These are phyloP conservation scores for Parathielavia appendiculata DNA, from an alignment of 495 filamentous ascomycete genomes.

Conservation along the genomic window DNA sequence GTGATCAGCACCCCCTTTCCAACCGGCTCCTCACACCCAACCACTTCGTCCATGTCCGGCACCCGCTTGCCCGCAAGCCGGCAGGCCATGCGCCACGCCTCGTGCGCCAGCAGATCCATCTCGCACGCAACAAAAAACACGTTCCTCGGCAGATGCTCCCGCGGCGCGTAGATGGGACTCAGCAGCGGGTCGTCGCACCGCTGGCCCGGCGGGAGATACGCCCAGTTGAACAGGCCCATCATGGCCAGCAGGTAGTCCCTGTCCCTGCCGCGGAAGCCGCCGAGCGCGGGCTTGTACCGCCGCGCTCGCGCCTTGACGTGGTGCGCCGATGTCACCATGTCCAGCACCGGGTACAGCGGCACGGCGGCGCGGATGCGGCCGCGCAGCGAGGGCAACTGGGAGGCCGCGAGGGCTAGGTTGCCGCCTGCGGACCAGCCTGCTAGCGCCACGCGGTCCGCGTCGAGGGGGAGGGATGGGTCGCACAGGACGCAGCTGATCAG, in stretches of 20 bases:
- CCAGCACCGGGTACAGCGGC: slow-evolving; percentile 33
- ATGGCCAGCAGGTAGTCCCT: slow-evolving; percentile 26
- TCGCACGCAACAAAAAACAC: slow-evolving; percentile 50
- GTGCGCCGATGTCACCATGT: slow-evolving; percentile 21
- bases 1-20: slow-evolving; percentile 27
- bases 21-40: slow-evolving; percentile 28
- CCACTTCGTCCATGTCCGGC: slow-evolving; percentile 31
- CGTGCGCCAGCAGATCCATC: slow-evolving; percentile 41
- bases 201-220: slow-evolving; percentile 27
- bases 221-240: slow-evolving; percentile 30
- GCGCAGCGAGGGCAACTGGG: slow-evolving; percentile 28
- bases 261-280: slow-evolving; percentile 24
- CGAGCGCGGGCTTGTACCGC: slow-evolving; percentile 32
- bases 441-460: slow-evolving; percentile 31
- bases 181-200: slow-evolving; percentile 28
- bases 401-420: slow-evolving; percentile 31
- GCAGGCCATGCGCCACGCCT: slow-evolving; percentile 35
- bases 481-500: slow-evolving; percentile 26
- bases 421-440: slow-evolving; percentile 37
- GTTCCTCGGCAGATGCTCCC: slow-evolving; percentile 28
- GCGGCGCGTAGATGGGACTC: slow-evolving; percentile 28
- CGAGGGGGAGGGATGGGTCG: slow-evolving; percentile 32
- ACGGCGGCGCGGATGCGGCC: slow-evolving; percentile 29
- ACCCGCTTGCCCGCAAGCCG: slow-evolving; percentile 27
- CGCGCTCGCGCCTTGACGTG: slow-evolving; percentile 23